Evolutionary conservation across 495 filamentous ascomycete genomes (phyloP), one percentile per base, ranked within the genome.

Genomic region (Arthonia radiata): DNA sequence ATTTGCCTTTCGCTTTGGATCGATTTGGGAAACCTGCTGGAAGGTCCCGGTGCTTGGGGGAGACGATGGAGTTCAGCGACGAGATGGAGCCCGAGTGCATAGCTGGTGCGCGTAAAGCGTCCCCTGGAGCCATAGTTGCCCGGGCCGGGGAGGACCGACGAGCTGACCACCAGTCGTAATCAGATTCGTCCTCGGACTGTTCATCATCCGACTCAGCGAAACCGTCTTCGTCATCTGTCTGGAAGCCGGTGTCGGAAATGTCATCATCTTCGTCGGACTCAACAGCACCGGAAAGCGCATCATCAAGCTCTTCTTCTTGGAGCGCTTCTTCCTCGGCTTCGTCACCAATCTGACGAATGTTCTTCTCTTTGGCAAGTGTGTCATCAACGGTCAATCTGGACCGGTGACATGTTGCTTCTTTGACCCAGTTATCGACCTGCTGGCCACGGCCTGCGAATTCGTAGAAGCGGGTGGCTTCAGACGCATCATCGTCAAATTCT

Each of bases 211-310:
- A 83, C 8, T 72, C 75, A 23, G 80, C 83, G 41, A 93, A 92
- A 2, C 86, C 86, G 34, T 68, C 67, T 50, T 97, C 86, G 39
- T 91, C 80, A 43, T 94, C 83, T n/a, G 81, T 86, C 37, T 92
- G 78, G 37, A 83, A 82, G 7, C 78, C 78, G 41, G 70, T 74
- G 18, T 61, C 56, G 3, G 55, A 58, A 57, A 56, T 47, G 8
- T 47, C 41, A 5, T 51, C 48, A 2, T 68, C 64, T 7, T 39
- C 35, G 7, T 19, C 25, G 3, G 33, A 28, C 3, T 35, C 40
- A n/a, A n/a, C n/a, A n/a, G n/a, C n/a, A n/a, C n/a, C n/a, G n/a
- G n/a, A n/a, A n/a, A n/a, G n/a, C 1, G 33, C 29, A 3, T 38
- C 24, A 19, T 43, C 33, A 9, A 46, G 46, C 17, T 46, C 42